Conservation (phyloP, 495 filamentous ascomycete species). For the Neurospora sp. region DNA sequence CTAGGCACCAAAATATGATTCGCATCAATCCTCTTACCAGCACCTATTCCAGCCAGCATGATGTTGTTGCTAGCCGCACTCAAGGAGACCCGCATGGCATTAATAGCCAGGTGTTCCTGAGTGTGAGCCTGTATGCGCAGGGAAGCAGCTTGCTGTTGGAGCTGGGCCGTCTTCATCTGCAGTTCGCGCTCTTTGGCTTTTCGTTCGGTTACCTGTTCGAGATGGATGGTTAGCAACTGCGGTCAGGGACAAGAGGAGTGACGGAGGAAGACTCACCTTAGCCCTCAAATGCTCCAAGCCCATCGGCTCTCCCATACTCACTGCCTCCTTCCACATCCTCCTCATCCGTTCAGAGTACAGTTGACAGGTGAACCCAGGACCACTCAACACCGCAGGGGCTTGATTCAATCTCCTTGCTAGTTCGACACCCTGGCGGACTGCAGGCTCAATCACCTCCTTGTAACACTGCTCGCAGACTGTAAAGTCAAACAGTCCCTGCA, state of each 20-base stretch:
- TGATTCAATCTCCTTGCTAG: no score
- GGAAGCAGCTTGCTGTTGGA: slow-evolving; percentile 1
- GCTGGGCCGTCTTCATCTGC: slow-evolving; percentile 1
- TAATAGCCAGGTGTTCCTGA: slow-evolving; percentile 4
- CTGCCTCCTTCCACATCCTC: slow-evolving; percentile 4
- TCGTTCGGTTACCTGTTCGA: no score
- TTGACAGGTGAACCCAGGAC: slow-evolving; percentile 8
- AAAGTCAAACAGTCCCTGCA: no score
- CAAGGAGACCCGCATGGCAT: background rate
- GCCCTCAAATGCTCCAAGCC: slow-evolving; percentile 1
- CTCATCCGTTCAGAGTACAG: slow-evolving; percentile 7
- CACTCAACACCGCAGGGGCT: no score
- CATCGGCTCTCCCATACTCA: background rate
- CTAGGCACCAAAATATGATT: background rate
- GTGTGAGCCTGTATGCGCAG: background rate
- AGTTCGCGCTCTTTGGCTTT: slow-evolving; percentile 3
- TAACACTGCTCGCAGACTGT: no score
- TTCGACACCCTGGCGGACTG: no score
- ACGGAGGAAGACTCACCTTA: background rate
- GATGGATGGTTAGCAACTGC: no score
- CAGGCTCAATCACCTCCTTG: no score
- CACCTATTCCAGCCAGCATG: slow-evolving; percentile 5
- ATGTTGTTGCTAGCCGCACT: slow-evolving; percentile 5
- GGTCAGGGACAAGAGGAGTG: background rate
- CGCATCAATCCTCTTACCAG: background rate